Evolutionary conservation across 1,139 yeast genomes (phyloP).

Genomic region (Debaryomyces udenii): DNA sequence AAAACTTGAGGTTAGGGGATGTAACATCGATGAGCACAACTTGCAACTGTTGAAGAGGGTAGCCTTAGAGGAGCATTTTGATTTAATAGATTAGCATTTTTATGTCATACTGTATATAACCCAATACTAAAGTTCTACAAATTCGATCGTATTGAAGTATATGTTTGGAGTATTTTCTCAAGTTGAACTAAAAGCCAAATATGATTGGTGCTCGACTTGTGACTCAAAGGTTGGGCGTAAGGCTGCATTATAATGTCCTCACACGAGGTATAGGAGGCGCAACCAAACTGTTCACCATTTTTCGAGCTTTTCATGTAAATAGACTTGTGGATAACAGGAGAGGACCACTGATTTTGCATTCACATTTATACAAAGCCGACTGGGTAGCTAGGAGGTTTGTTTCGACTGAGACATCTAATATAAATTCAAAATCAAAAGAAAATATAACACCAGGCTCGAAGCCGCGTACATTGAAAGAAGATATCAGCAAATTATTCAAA

Average conservation of each 20-base stretch:
- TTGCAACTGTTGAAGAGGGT: slow-evolving; percentile 9
- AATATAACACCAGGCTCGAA: slow-evolving; percentile 5
- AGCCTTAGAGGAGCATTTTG: slow-evolving; percentile 6
- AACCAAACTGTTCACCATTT: not conserved
- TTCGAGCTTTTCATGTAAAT: slow-evolving; percentile 5
- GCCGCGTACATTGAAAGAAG: slow-evolving; percentile 16
- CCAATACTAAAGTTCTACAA: not conserved
- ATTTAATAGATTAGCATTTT: slow-evolving; percentile 2
- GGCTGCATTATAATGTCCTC: not conserved
- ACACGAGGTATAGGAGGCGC: not conserved
- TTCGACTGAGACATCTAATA: slow-evolving; percentile 2
- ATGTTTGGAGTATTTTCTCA: too few relatives aligned
- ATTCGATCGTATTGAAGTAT: slow-evolving; percentile 4
- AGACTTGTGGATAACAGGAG: slow-evolving; percentile 3
- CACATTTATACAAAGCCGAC: not conserved
- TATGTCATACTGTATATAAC: slow-evolving; percentile 8
- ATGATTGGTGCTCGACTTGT: too few relatives aligned
- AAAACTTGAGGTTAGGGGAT: slow-evolving; percentile 13
- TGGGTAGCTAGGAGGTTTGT: not conserved
- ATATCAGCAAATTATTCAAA: slow-evolving; percentile 30
- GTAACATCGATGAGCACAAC: slow-evolving; percentile 16
- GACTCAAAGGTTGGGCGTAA: slow-evolving; percentile 1
- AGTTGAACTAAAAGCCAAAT: too few relatives aligned
- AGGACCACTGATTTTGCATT: not conserved
- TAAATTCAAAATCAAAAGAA: not conserved